phyloP scores from a whole-genome alignment of 495 filamentous ascomycete species.

The Penicillium alfredii region DNA sequence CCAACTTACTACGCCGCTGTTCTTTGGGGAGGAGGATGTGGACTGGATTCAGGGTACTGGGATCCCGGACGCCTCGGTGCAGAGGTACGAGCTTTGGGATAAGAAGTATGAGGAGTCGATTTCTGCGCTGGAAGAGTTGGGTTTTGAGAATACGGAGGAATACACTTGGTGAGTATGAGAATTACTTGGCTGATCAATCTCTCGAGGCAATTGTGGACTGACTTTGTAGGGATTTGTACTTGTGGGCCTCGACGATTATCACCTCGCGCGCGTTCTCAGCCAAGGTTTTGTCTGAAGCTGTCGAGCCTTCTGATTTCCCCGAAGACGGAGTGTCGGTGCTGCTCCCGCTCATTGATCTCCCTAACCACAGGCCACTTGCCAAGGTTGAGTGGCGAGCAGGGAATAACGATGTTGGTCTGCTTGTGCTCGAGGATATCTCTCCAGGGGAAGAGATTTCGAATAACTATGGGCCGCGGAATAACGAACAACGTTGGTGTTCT shows the following conservation, averaged over 20 bases:
- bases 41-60: slow-evolving; percentile 56
- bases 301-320: slow-evolving; percentile 24
- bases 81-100: slow-evolving; percentile 39
- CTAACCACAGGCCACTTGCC: slow-evolving; percentile 53
- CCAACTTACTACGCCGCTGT: slow-evolving; percentile 52
- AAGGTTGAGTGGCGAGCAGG: slow-evolving; percentile 58
- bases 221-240: slow-evolving; percentile 50
- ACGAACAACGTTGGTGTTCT: slow-evolving; percentile 52
- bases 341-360: slow-evolving; percentile 55
- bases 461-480: slow-evolving; percentile 64
- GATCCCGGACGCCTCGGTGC: slow-evolving; percentile 42
- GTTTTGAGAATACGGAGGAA: slow-evolving; percentile 22
- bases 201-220: slow-evolving; percentile 13
- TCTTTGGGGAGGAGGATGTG: slow-evolving; percentile 51
- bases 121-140: slow-evolving; percentile 29
- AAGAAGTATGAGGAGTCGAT: slow-evolving; percentile 44
- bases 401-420: slow-evolving; percentile 39
- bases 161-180: slow-evolving; percentile 46
- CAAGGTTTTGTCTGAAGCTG: slow-evolving; percentile 38
- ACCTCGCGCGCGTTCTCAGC: slow-evolving; percentile 51
- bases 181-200: too few relatives aligned
- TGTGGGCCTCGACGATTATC: slow-evolving; percentile 61
- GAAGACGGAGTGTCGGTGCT: slow-evolving; percentile 46
- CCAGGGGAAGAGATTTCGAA: slow-evolving; percentile 55
- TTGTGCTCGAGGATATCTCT: slow-evolving; percentile 39